phyloP scores from a whole-genome alignment of 371 early-diverging fungal species.

The Actinomortierella wolfii region DNA sequence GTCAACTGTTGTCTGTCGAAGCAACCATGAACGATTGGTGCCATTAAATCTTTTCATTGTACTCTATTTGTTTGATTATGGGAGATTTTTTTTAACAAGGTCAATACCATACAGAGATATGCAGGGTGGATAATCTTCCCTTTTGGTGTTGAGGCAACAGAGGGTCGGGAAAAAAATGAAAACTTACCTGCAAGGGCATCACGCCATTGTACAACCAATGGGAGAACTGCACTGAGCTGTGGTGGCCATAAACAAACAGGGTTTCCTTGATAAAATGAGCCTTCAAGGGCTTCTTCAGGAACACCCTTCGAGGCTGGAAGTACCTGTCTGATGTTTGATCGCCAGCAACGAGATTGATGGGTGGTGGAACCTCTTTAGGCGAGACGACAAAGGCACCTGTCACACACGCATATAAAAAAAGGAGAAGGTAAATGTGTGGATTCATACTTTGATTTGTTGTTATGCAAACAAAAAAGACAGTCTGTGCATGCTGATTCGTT shows the following conservation, averaged over 20 bases:
- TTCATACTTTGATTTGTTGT: no score
- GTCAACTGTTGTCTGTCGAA: conserved; percentile 26
- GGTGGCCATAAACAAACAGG: conserved; percentile 50
- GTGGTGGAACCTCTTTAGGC: no score
- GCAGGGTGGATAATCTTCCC: no score
- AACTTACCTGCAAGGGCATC: conserved; percentile 37
- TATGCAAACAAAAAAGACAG: no score
- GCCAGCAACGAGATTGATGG: conserved; percentile 45
- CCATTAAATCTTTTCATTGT: conserved; percentile 36
- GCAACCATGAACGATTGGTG: conserved; percentile 24
- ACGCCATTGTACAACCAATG: conserved; percentile 52
- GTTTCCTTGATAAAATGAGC: conserved; percentile 34
- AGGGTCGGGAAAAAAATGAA: background rate
- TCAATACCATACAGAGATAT: no score
- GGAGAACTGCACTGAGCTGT: conserved; percentile 49
- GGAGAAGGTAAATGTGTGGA: no score
- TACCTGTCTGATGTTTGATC: conserved; percentile 27
- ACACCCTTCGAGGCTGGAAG: conserved; percentile 31
- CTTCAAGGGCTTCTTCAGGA: background rate
- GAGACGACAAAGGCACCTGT: no score
- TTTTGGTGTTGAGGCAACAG: no score
- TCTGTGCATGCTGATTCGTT: no score
- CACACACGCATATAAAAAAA: no score
- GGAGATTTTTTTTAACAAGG: no score
- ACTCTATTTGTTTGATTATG: conserved; percentile 11